These are phyloP conservation scores for Hyaloscypha bicolor DNA, from an alignment of 495 filamentous ascomycete genomes.

Conservation along the genomic window DNA sequence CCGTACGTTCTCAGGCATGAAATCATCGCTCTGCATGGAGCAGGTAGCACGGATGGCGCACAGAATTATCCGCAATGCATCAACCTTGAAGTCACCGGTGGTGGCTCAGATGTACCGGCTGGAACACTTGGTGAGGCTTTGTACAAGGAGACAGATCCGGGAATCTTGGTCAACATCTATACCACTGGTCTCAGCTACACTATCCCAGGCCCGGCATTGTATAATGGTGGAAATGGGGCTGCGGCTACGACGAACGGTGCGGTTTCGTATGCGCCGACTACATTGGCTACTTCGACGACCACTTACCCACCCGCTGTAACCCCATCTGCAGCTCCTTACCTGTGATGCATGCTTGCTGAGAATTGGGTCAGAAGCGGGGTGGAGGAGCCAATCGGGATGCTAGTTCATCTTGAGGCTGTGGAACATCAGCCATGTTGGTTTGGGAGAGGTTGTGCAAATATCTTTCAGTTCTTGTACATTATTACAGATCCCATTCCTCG, in stretches of 20 bases:
- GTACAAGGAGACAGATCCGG: conserved; percentile 62
- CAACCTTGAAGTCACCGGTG: conserved; percentile 71
- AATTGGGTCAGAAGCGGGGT: too few species aligned
- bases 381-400: too few species aligned
- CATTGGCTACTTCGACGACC: too few species aligned
- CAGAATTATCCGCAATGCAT: conserved; percentile 79
- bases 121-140: conserved; percentile 62
- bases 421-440: too few species aligned
- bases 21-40: conserved; percentile 75
- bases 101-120: conserved; percentile 56
- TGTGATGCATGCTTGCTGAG: too few species aligned
- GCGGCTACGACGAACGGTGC: conserved; percentile 35
- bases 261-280: not conserved
- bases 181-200: conserved; percentile 45
- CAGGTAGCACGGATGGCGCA: conserved; percentile 59
- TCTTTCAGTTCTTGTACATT: too few species aligned
- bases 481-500: too few species aligned
- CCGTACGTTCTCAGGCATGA: conserved; percentile 82
- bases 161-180: conserved; percentile 71
- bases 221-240: conserved; percentile 36
- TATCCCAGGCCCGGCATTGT: conserved; percentile 56
- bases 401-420: too few species aligned
- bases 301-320: conserved; percentile 15
- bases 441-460: too few species aligned
- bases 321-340: conserved; percentile 7